phyloP scores from a whole-genome alignment of 208 protist species.

The Leishmania major region DNA sequence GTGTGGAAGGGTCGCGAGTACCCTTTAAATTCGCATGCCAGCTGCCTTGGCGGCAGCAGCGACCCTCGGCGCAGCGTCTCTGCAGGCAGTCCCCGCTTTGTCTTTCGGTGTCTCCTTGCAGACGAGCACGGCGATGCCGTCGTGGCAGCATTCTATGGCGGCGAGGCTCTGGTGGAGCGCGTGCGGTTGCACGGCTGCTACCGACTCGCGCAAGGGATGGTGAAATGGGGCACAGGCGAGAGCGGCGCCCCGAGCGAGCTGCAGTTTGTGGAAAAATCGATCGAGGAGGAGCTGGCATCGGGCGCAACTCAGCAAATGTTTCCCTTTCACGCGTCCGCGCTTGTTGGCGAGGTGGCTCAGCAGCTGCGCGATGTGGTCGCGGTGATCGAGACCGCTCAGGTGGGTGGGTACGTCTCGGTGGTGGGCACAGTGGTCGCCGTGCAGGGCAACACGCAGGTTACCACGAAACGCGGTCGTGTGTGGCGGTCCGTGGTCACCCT shows the following conservation, averaged over 20 bases:
- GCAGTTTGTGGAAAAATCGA: slow-evolving; percentile 46
- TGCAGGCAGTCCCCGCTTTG: slow-evolving; percentile 16
- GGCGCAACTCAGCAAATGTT: slow-evolving; percentile 15
- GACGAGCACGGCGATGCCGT: slow-evolving; percentile 63
- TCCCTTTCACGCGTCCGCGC: slow-evolving; percentile 30
- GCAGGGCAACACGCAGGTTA: slow-evolving; percentile 26
- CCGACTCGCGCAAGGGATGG: slow-evolving; percentile 28
- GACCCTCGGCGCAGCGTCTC: background rate
- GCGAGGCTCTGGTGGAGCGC: slow-evolving; percentile 18
- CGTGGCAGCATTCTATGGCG: slow-evolving; percentile 30
- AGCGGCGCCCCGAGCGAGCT: slow-evolving; percentile 36
- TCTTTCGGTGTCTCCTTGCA: slow-evolving; percentile 54
- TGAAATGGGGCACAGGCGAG: slow-evolving; percentile 40
- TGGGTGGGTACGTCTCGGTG: slow-evolving; percentile 61
- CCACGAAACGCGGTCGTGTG: slow-evolving; percentile 71
- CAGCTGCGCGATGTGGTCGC: slow-evolving; percentile 31
- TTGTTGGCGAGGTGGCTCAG: slow-evolving; percentile 43
- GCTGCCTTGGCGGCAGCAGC: slow-evolving; percentile 1
- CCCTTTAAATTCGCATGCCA: slow-evolving; percentile 3
- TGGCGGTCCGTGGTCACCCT: slow-evolving; percentile 44
- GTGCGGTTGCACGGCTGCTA: slow-evolving; percentile 38
- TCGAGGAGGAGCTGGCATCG: slow-evolving; percentile 19
- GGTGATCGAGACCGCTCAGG: slow-evolving; percentile 23
- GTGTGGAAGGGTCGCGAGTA: slow-evolving; percentile 55
- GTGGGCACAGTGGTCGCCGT: slow-evolving; percentile 43